phyloP scores from a whole-genome alignment of 352 stramenopile species.

The Pythium utonaiense region DNA sequence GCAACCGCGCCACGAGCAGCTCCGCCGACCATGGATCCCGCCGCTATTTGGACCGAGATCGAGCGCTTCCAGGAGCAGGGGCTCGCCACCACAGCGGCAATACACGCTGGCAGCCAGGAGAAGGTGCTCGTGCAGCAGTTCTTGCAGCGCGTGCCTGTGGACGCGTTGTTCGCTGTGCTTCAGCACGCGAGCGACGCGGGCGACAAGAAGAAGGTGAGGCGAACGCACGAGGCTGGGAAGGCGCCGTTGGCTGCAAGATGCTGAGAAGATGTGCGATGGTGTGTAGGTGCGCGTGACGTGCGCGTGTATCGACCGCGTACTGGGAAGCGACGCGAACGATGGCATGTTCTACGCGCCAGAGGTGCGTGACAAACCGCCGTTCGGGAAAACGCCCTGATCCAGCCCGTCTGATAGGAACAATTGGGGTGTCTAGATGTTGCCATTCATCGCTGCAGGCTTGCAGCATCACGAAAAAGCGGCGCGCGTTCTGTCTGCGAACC shows the following conservation, averaged over 20 bases:
- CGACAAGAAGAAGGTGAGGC: conserved; percentile 52
- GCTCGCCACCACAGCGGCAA: conserved; percentile 45
- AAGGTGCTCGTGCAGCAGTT: conserved; percentile 58
- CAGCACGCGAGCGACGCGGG: conserved; percentile 69
- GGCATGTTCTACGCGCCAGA: conserved; percentile 74
- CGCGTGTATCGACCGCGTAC: conserved; percentile 71
- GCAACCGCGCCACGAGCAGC: background rate
- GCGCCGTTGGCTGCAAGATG: background rate
- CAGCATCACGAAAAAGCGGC: conserved; percentile 56
- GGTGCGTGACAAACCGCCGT: conserved; percentile 19
- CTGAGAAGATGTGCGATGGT: background rate
- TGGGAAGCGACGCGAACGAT: conserved; percentile 47
- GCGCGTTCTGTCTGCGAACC: conserved; percentile 60
- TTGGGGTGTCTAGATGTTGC: conserved; percentile 77
- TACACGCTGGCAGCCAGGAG: conserved; percentile 41
- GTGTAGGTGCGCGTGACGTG: conserved; percentile 70
- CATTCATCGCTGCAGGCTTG: conserved; percentile 70
- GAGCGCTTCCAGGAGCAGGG: conserved; percentile 60
- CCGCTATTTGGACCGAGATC: conserved; percentile 46
- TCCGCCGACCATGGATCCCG: conserved; percentile 15
- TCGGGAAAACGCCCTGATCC: background rate
- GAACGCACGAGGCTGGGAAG: background rate
- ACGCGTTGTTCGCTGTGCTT: conserved; percentile 65
- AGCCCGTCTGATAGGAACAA: background rate
- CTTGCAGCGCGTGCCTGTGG: conserved; percentile 57